Conservation (phyloP, 352 stramenopile species). For the Globisporangium nodosum region DNA sequence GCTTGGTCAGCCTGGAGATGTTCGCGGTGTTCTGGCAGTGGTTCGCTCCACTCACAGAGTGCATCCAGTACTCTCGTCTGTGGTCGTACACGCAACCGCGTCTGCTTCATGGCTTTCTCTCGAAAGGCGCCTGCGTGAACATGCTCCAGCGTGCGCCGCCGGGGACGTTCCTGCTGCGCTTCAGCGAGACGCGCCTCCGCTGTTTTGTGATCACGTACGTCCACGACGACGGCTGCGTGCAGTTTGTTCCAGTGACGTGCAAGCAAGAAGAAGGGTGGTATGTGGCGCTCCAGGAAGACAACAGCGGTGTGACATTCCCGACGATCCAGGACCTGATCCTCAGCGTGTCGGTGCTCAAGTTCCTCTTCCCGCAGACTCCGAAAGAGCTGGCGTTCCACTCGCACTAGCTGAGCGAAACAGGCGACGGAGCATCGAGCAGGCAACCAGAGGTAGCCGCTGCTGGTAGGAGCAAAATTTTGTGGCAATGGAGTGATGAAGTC, state of each 20-base stretch:
- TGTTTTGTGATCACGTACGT: conserved; percentile 77
- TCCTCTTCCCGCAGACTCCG: conserved; percentile 71
- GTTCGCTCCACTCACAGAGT: conserved; percentile 66
- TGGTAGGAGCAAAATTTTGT: not conserved
- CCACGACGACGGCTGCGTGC: conserved; percentile 46
- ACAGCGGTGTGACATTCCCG: conserved; percentile 44
- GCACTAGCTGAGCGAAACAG: not conserved
- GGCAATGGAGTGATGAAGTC: not conserved
- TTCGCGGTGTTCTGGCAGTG: conserved; percentile 72
- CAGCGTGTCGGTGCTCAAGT: conserved; percentile 75
- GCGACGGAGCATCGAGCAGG: not conserved
- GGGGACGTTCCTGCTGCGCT: conserved; percentile 73
- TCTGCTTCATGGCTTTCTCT: conserved; percentile 76
- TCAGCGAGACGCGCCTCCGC: conserved; percentile 63
- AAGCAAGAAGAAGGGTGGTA: conserved; percentile 39
- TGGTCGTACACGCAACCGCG: conserved; percentile 73
- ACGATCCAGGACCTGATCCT: conserved; percentile 68
- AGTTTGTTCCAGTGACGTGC: conserved; percentile 74
- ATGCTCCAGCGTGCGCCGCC: conserved; percentile 65
- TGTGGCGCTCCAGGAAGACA: conserved; percentile 53
- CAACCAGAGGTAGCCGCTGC: not conserved
- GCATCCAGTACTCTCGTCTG: conserved; percentile 48
- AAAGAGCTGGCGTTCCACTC: conserved; percentile 61
- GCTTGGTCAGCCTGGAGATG: conserved; percentile 55
- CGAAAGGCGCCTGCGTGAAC: conserved; percentile 68